These are phyloP conservation scores for slime mould (Dictyostelium discoideum) DNA, from an alignment of 78 protist genomes.

Conservation along the genomic window dicty_2.7 NC_007089.4:4721501-4722000, in stretches of 20 bases:
- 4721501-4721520: background rate
- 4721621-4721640: slow-evolving; percentile 43
- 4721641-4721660: slow-evolving; percentile 63
- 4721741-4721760: slow-evolving; percentile 70
- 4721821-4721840: background rate
- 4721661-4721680: slow-evolving; percentile 67
- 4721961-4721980: no score
- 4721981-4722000: slow-evolving; percentile 32
- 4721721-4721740: slow-evolving; percentile 53
- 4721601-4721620: background rate
- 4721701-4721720: slow-evolving; percentile 15
- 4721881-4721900: slow-evolving; percentile 56
- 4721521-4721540: background rate
- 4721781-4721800: slow-evolving; percentile 73
- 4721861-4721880: slow-evolving; percentile 48
- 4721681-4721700: slow-evolving; percentile 52
- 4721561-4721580: background rate
- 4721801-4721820: slow-evolving; percentile 71
- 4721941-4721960: no score
- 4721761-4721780: slow-evolving; percentile 45
- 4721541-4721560: background rate
- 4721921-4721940: background rate
- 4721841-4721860: slow-evolving; percentile 75
- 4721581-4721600: background rate
- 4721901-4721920: background rate